Conservation (phyloP, 2,329 filamentous ascomycete species). For the Neonectria coccinea region DNA sequence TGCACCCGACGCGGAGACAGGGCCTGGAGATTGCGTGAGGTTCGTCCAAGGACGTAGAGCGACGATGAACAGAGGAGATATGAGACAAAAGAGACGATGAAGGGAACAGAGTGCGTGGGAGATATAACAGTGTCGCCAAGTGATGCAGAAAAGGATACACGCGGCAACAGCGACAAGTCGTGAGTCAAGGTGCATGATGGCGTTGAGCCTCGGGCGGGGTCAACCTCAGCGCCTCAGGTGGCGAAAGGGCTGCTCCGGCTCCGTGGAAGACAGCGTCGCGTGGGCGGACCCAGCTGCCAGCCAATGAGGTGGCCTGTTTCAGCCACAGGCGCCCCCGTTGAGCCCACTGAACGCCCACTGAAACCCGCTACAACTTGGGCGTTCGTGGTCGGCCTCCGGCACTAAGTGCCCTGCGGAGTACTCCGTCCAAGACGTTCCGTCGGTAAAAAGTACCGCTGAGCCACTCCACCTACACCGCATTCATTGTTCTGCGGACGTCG, state of each 20-base stretch:
- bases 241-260: conserved; percentile 10
- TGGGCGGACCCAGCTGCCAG: conserved; percentile 4
- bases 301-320: conserved; percentile 18
- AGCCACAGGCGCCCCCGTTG: conserved; percentile 11
- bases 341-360: conserved; percentile 3
- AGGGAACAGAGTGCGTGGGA: not conserved
- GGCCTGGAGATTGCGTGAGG: not conserved
- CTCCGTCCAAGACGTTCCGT: not conserved
- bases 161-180: not conserved
- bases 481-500: not conserved
- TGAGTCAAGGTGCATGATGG: conserved; percentile 19
- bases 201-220: conserved; percentile 8
- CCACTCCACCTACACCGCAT: not conserved
- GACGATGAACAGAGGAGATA: not conserved
- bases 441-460: not conserved
- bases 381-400: not conserved
- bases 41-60: not conserved
- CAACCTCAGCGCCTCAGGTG: conserved; percentile 20
- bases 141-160: not conserved
- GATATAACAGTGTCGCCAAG: conserved; percentile 3
- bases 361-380: conserved; percentile 14
- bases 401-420: not conserved
- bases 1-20: not conserved
- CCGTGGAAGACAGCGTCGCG: not conserved
- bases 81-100: not conserved